Conservation (phyloP, 116 monocot species). For the Dioscorea cayenensis region DNA sequence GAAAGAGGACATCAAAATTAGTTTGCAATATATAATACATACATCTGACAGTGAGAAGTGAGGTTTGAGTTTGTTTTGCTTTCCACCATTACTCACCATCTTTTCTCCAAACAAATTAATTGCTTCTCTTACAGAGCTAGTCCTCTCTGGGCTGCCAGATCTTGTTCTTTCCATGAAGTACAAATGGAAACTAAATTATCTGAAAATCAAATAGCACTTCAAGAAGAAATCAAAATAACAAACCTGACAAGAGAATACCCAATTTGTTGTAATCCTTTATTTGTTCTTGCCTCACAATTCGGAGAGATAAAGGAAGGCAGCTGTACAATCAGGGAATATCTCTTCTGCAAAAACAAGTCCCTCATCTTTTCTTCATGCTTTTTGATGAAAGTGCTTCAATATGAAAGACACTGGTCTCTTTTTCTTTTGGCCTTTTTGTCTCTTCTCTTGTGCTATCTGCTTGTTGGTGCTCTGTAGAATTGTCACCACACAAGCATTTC, state of each 20-base stretch:
- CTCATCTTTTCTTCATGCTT: background rate
- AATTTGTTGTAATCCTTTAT: too few species aligned
- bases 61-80: background rate
- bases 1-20: background rate
- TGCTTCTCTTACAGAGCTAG: background rate
- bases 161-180: slow-evolving; percentile 1
- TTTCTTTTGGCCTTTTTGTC: background rate
- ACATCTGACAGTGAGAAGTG: background rate
- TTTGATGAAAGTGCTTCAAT: background rate
- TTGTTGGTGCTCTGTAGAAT: background rate
- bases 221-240: background rate
- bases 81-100: too few species aligned
- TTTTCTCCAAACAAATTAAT: background rate
- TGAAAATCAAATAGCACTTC: background rate
- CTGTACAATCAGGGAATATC: too few species aligned
- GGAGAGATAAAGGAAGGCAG: too few species aligned
- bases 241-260: too few species aligned
- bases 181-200: background rate
- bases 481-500: background rate
- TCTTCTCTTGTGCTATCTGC: background rate
- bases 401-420: background rate
- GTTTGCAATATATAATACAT: background rate
- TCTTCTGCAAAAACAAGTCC: too few species aligned
- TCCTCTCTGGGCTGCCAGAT: background rate
- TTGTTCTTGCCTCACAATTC: too few species aligned